These are phyloP conservation scores for Tilletia horrida DNA, from an alignment of 1,284 basidiomycete genomes.

Conservation along the genomic window DNA sequence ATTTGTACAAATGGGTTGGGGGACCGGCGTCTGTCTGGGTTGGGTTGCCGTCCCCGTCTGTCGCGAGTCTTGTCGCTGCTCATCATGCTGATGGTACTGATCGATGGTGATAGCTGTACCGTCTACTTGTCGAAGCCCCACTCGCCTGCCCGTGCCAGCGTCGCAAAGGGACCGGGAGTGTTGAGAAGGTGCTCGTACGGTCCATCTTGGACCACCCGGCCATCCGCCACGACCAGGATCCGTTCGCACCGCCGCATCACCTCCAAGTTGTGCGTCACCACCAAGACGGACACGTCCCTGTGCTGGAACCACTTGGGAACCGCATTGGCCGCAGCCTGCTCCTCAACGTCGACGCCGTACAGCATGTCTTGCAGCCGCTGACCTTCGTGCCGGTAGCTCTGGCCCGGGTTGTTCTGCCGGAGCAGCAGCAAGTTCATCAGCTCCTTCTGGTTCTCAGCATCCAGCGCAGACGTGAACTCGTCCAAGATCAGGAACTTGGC, in stretches of 20 bases:
- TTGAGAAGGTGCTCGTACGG: conserved; percentile 67
- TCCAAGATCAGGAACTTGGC: conserved; percentile 80
- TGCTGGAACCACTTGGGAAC: background rate
- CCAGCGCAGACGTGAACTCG: conserved; percentile 88
- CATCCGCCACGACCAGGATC: conserved; percentile 75
- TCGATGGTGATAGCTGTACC: too few relatives aligned
- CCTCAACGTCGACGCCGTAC: too few relatives aligned
- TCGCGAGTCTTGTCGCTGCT: too few relatives aligned
- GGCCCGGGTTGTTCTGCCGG: background rate
- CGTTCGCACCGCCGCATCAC: conserved; percentile 90
- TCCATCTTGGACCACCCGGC: conserved; percentile 74
- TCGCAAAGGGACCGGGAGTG: conserved; percentile 71
- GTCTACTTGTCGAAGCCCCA: background rate
- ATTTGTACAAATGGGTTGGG: too few relatives aligned
- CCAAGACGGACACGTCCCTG: conserved; percentile 70
- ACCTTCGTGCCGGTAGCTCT: too few relatives aligned
- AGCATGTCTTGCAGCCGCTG: too few relatives aligned
- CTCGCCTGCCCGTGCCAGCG: conserved; percentile 78
- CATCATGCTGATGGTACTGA: too few relatives aligned
- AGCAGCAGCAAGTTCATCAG: conserved; percentile 72
- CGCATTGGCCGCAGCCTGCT: too few relatives aligned
- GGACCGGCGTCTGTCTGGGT: too few relatives aligned
- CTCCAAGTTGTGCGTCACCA: conserved; percentile 87
- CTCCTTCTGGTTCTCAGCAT: conserved; percentile 72
- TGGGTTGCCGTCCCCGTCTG: too few relatives aligned